Conservation (phyloP, 1,284 basidiomycete genomes). For the Vanrija sp. region DNA sequence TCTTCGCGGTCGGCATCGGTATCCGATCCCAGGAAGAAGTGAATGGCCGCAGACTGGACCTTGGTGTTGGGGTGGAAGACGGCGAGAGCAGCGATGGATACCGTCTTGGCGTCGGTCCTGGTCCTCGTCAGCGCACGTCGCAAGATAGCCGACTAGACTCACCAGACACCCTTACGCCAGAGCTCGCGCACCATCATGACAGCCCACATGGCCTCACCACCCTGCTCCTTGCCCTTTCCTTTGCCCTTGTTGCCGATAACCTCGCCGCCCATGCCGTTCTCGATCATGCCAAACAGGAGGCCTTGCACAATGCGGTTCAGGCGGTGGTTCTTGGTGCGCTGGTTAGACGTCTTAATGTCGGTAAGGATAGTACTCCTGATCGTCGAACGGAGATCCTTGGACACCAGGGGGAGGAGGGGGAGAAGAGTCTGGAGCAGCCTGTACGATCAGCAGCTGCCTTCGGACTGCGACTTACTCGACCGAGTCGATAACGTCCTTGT, state of each 20-base stretch:
- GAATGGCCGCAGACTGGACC: constrained; percentile 91
- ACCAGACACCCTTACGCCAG: constrained; percentile 93
- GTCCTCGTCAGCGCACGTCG: neutral
- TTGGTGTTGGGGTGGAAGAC: constrained; percentile 93
- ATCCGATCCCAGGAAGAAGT: constrained; percentile 90
- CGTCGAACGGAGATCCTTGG: constrained; percentile 76
- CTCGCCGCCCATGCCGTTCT: constrained; percentile 77
- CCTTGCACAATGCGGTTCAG: constrained; percentile 95
- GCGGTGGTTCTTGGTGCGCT: constrained; percentile 86
- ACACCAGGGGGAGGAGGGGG: constrained; percentile 85
- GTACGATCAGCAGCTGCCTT: neutral
- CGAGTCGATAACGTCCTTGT: constrained; percentile 86
- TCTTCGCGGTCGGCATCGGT: constrained; percentile 63
- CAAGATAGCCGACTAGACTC: constrained; percentile 26
- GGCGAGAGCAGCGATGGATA: constrained; percentile 85
- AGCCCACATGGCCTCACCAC: constrained; percentile 96
- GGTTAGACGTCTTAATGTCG: constrained; percentile 89
- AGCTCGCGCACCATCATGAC: constrained; percentile 90
- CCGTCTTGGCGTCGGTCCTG: constrained; percentile 87
- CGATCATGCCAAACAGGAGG: constrained; percentile 93
- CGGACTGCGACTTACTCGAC: constrained; percentile 64
- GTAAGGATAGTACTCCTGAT: constrained; percentile 95
- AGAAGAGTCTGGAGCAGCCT: constrained; percentile 89
- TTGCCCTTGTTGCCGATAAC: constrained; percentile 72
- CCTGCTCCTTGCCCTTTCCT: constrained; percentile 49